Evolutionary conservation across 352 stramenopile species (phyloP).

Genomic region (Globisporangium splendens): DNA sequence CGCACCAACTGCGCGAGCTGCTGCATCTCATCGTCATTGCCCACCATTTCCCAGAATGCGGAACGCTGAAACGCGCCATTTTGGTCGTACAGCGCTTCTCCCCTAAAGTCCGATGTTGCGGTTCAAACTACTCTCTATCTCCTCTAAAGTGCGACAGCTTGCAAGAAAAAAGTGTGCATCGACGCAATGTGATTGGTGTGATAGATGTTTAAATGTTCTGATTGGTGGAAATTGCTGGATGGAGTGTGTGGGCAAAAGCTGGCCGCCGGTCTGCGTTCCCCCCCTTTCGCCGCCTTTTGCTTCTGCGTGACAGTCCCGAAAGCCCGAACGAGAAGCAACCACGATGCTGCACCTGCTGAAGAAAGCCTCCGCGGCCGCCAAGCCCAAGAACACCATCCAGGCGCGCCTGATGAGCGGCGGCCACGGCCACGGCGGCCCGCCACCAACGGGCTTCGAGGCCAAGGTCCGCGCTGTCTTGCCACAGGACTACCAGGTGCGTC

Average conservation of each 20-base stretch:
- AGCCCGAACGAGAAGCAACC: conserved; percentile 4
- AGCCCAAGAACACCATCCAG: conserved; percentile 51
- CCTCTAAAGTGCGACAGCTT: conserved; percentile 14
- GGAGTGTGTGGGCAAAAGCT: conserved; percentile 14
- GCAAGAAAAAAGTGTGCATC: conserved; percentile 5
- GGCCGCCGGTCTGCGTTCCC: not conserved
- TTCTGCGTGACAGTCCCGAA: conserved; percentile 6
- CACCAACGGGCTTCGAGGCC: conserved; percentile 74
- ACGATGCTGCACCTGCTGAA: conserved; percentile 79
- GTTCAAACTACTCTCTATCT: conserved; percentile 9
- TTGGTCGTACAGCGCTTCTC: not conserved
- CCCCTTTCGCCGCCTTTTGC: not conserved
- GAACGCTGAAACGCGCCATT: not conserved
- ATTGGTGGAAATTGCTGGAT: conserved; percentile 11
- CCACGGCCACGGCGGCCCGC: conserved; percentile 53
- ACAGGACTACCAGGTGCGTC: conserved; percentile 80
- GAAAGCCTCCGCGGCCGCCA: conserved; percentile 52
- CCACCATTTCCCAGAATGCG: conserved; percentile 1
- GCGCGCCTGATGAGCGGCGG: conserved; percentile 70
- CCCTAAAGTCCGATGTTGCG: not conserved
- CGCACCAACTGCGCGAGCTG: conserved; percentile 25
- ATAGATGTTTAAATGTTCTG: not conserved
- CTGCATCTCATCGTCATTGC: not conserved
- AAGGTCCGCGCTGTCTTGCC: conserved; percentile 83
- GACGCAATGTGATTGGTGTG: not conserved